A percentile compares a stretch with the other conserved stretches of the same genome.
Evolutionary conservation across 331 rosid species (phyloP).

Genomic region (Quercus tomentella): DNA sequence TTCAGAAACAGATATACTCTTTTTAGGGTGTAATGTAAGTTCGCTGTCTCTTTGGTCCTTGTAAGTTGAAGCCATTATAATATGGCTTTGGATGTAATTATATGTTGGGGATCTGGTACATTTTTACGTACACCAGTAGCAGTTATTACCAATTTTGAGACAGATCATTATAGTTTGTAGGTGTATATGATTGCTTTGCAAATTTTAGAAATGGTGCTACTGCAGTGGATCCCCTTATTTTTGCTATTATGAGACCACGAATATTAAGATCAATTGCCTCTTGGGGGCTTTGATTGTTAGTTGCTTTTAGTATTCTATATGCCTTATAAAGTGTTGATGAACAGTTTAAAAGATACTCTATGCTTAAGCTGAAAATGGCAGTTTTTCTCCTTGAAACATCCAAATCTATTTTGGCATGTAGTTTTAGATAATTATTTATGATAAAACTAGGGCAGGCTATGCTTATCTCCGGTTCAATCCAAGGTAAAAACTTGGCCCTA

Average conservation of each 20-base stretch:
- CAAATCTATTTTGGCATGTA: neutral
- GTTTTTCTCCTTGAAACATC: neutral
- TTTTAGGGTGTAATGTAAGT: neutral
- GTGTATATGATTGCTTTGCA: neutral
- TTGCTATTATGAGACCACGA: neutral
- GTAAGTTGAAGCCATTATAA: neutral
- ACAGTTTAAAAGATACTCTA: neutral
- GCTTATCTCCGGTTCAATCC: neutral
- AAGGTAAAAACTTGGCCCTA: neutral
- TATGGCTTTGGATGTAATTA: neutral
- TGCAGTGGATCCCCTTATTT: neutral
- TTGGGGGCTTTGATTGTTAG: neutral
- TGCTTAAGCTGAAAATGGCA: neutral
- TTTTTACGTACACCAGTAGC: too few species aligned
- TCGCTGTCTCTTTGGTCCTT: neutral
- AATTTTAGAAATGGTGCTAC: too few species aligned
- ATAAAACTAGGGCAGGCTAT: neutral
- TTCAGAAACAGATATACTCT: neutral
- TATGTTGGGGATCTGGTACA: neutral
- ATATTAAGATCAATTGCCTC: neutral
- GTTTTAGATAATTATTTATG: neutral
- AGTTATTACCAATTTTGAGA: neutral
- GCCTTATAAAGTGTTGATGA: neutral
- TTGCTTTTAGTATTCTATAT: neutral
- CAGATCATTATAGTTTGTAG: neutral